These are phyloP conservation scores for Mixia osmundae DNA, from an alignment of 1,284 basidiomycete species.

Conservation along the genomic window DNA sequence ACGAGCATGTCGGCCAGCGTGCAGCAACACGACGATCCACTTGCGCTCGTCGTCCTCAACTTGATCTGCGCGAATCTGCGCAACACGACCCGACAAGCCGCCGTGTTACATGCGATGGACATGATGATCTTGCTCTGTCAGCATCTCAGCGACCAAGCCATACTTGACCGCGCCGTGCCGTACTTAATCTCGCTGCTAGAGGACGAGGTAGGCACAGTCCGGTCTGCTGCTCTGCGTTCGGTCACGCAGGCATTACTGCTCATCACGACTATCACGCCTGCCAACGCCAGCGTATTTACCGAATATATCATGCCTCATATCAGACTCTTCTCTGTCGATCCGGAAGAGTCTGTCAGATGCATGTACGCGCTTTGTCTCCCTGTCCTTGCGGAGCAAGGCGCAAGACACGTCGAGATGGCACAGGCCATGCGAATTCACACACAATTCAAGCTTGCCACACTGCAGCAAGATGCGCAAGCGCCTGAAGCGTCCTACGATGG, in stretches of 20 bases:
- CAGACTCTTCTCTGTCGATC: slow-evolving; percentile 52
- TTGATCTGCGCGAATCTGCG: slow-evolving; percentile 74
- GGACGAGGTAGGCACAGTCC: slow-evolving; percentile 59
- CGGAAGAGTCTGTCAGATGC: slow-evolving; percentile 66
- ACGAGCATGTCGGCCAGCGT: too few species aligned
- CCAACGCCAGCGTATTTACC: slow-evolving; percentile 57
- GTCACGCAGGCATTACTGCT: slow-evolving; percentile 63
- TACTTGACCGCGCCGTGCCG: slow-evolving; percentile 78
- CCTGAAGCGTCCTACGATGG: slow-evolving; percentile 51
- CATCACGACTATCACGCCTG: slow-evolving; percentile 66
- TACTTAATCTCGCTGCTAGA: slow-evolving; percentile 71
- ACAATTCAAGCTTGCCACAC: not conserved
- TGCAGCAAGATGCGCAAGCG: too few species aligned
- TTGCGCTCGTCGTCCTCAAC: slow-evolving; percentile 54
- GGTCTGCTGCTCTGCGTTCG: slow-evolving; percentile 51
- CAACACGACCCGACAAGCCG: slow-evolving; percentile 64
- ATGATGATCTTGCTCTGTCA: slow-evolving; percentile 60
- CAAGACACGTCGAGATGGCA: slow-evolving; percentile 70
- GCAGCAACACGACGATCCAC: too few species aligned
- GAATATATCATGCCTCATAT: slow-evolving; percentile 91
- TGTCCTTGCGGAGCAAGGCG: slow-evolving; percentile 56
- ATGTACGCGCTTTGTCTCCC: slow-evolving; percentile 73
- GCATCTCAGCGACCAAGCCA: slow-evolving; percentile 79
- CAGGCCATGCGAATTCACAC: slow-evolving; percentile 47
- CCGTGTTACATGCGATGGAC: slow-evolving; percentile 63